Base-by-base conservation (phyloP, 495 filamentous ascomycete genomes). In the Aspergillus panamensis region DNA sequence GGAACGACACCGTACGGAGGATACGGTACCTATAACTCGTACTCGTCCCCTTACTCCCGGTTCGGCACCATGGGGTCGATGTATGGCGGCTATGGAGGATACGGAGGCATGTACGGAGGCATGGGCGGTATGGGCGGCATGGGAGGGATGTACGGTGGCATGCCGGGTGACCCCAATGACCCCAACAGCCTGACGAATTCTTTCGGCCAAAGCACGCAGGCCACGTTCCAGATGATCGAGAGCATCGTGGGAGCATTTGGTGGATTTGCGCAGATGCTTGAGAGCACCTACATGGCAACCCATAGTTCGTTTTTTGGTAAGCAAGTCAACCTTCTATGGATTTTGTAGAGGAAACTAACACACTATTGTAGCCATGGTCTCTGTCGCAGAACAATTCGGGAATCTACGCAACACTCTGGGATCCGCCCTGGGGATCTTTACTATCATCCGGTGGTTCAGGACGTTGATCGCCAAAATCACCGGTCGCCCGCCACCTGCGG, bases 261-360 rank as follows among this genome's bases (percentile, higher is more conserved):
- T 30, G 95, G 95, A 2, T 96, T 99, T 68, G 92, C 95, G 16
- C 95, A 99, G 80, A 97, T 99, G 95, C 81, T 99, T 10, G 94
- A 99, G 75, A 97, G 93, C 72, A 97, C 95, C 10, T 99, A 96
- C 65, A 97, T 99, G 95, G 94, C 95, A n/a, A 99, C 95, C 3
- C 95, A 97, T 77, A 95, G 90, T 49, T 93, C 88, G 50, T 99
- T 99, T 75, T 97, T 97, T 69, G 94, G 93, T 97, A 84, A 69
- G 88, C 79, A 29, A 30, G 7, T 14, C 10, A 4, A 8, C 1
- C 20, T 49, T 8, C 33, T 51, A 56, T 35, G 51, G 7, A 32
- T 54, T 20, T 47, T 43, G 62, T 39, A 52, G 32, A 29, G 8
- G 14, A 51, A 55, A 43, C 64, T 72, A 25, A 66, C 51, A 55